These are phyloP conservation scores for Arthroderma sp. DNA, from an alignment of 2,329 filamentous ascomycete genomes.

Conservation along the genomic window DNA sequence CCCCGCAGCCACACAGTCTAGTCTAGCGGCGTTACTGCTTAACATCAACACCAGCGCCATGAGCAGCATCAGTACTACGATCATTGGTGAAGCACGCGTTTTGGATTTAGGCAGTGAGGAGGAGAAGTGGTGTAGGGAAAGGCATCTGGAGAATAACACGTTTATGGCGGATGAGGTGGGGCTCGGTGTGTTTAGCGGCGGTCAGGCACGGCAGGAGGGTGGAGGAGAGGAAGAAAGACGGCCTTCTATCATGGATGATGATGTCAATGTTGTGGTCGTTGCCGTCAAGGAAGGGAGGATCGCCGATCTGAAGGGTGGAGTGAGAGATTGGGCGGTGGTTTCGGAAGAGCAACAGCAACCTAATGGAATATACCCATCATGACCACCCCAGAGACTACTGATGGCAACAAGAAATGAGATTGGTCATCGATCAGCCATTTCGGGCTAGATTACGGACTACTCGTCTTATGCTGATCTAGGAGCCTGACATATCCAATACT, in stretches of 20 bases:
- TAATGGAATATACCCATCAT: neutral
- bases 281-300: constrained; percentile 74
- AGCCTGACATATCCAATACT: too few relatives aligned
- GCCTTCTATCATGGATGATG: constrained; percentile 52
- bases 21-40: constrained; percentile 68
- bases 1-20: constrained; percentile 53
- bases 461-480: too few relatives aligned
- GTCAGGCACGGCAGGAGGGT: constrained; percentile 14
- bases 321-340: constrained; percentile 59
- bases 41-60: constrained; percentile 85
- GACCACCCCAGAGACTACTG: too few relatives aligned
- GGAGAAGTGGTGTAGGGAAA: constrained; percentile 69
- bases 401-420: too few relatives aligned
- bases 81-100: constrained; percentile 74
- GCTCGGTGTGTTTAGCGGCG: constrained; percentile 31
- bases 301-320: constrained; percentile 88
- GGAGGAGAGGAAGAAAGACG: constrained; percentile 26
- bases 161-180: constrained; percentile 48
- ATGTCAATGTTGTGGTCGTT: constrained; percentile 79
- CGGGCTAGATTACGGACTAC: too few relatives aligned
- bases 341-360: constrained; percentile 15
- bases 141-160: constrained; percentile 85
- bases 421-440: too few relatives aligned
- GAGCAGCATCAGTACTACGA: constrained; percentile 80
- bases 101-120: constrained; percentile 63